A percentile compares a stretch with the other conserved stretches of the same genome.
Conservation (phyloP, 164 flowering plant species). For the Vitis vinifera region DNA sequence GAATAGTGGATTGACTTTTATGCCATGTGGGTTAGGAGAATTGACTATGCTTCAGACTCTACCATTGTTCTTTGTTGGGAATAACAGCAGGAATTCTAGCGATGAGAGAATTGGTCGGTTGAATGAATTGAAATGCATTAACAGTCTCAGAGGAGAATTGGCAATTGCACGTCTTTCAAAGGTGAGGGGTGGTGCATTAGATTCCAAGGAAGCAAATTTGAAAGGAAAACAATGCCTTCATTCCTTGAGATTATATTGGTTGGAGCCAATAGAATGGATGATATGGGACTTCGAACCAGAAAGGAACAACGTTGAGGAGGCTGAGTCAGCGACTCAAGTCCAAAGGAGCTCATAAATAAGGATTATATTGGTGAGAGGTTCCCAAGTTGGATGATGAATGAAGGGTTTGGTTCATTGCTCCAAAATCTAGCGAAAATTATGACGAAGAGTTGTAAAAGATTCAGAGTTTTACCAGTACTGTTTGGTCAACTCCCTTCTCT, state of each 20-base stretch:
- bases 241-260: too few relatives aligned
- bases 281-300: too few relatives aligned
- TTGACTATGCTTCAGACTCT: background rate
- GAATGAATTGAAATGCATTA: background rate
- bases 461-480: background rate
- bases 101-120: background rate
- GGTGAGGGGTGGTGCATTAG: too few relatives aligned
- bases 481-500: slow-evolving; percentile 2
- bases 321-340: background rate
- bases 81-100: background rate
- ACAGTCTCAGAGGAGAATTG: background rate
- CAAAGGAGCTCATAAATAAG: background rate
- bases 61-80: background rate
- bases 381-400: slow-evolving; percentile 5
- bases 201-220: too few relatives aligned
- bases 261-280: background rate
- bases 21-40: too few relatives aligned
- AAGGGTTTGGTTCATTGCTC: background rate
- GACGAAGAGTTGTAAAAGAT: background rate
- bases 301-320: too few relatives aligned
- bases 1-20: too few relatives aligned
- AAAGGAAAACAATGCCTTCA: too few relatives aligned
- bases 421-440: background rate
- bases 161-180: background rate
- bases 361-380: background rate